A percentile compares a stretch with the other conserved stretches of the same genome.
Evolutionary conservation across 257 asterid species (phyloP).

Genomic region (Capsicum baccatum): DNA sequence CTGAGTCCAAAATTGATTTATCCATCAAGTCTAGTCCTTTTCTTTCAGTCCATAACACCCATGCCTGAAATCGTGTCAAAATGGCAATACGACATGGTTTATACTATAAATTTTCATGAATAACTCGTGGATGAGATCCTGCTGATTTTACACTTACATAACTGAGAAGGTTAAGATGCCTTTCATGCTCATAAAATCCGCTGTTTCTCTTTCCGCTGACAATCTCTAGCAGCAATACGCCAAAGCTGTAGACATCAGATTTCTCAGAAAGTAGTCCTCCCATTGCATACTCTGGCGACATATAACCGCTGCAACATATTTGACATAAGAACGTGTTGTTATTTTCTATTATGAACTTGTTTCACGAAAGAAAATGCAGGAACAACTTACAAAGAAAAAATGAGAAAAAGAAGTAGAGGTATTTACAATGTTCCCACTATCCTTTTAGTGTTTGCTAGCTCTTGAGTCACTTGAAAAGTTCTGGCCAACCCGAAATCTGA

Average conservation of each 20-base stretch:
- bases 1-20: constrained; percentile 34
- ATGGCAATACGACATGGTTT: not conserved
- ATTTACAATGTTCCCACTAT: constrained; percentile 40
- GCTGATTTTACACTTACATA: not conserved
- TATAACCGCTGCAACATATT: constrained; percentile 48
- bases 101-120: too few relatives aligned
- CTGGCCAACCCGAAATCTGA: constrained; percentile 41
- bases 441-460: constrained; percentile 31
- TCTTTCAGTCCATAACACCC: constrained; percentile 65
- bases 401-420: not conserved
- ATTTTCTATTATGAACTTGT: not conserved
- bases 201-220: constrained; percentile 44
- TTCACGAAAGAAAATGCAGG: too few relatives aligned
- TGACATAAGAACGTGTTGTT: not conserved
- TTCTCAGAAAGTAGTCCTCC: constrained; percentile 40
- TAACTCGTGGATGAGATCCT: too few relatives aligned
- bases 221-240: constrained; percentile 46
- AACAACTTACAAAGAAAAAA: too few relatives aligned
- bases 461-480: constrained; percentile 33
- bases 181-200: constrained; percentile 36
- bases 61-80: constrained; percentile 48
- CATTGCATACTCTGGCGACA: constrained; percentile 51
- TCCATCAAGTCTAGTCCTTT: constrained; percentile 49
- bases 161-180: not conserved
- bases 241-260: constrained; percentile 50